These are phyloP conservation scores for Podila epigama DNA, from an alignment of 192 early-diverging fungal genomes.

Conservation along the genomic window DNA sequence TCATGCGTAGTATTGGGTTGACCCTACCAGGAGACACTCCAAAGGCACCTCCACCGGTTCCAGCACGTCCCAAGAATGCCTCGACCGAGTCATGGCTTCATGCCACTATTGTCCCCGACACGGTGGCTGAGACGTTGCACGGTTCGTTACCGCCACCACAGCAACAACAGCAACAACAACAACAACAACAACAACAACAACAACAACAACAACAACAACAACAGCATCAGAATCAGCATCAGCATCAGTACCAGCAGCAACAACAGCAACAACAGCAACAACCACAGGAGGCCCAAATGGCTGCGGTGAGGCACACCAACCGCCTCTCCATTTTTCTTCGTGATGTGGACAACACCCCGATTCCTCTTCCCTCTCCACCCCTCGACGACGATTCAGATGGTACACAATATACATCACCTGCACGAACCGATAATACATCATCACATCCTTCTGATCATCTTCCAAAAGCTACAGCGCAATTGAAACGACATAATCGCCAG, in stretches of 20 bases:
- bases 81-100: not conserved
- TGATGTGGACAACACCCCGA: not conserved
- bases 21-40: not conserved
- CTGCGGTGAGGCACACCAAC: not conserved
- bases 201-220: not conserved
- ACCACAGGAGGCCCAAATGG: too few relatives aligned
- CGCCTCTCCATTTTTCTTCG: not conserved
- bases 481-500: too few relatives aligned
- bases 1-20: not conserved
- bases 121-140: too few relatives aligned
- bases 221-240: not conserved
- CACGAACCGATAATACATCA: too few relatives aligned
- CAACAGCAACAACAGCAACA: not conserved
- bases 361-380: not conserved
- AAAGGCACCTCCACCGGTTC: not conserved
- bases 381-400: too few relatives aligned
- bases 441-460: too few relatives aligned
- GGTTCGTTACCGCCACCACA: too few relatives aligned
- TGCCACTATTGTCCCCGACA: not conserved
- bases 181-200: not conserved
- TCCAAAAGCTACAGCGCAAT: too few relatives aligned
- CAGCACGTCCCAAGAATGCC: not conserved
- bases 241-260: not conserved
- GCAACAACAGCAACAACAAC: not conserved
- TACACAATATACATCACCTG: too few relatives aligned